Base-by-base conservation (phyloP, 306 rosid species). In the Dicorynia guianensis region DNA sequence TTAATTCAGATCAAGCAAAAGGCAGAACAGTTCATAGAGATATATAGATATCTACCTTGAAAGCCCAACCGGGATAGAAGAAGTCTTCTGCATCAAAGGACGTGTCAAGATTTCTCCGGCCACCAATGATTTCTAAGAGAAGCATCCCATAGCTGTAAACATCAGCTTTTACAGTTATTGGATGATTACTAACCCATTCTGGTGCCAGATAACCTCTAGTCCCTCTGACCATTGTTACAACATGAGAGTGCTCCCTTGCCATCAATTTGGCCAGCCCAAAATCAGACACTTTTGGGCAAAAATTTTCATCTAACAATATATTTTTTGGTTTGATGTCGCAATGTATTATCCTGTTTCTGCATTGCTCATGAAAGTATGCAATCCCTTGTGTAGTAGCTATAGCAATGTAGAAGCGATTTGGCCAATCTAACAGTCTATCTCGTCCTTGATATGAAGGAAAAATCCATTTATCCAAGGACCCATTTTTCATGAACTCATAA, bases 131-230 rank as follows among this genome's bases (percentile, higher is more conserved):
- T 85, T 94, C 98, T 71, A 94, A 49, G 18, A 94, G 96, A 80
- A 94, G 95, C 98, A 94, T 91, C 0, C 98, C 98, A 33, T 89
- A 94, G 70, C 98, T 94, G 67, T 94, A 94, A 54, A 91, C 97
- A 79, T 94, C 98, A 7, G 98, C 98, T 77, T 94, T 94, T 19
- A 94, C 98, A 0, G 98, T 94, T 64, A 94, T 91, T 18, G 98
- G 96, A 59, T 96, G 94, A 76, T 94, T 94, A 77, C 96, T 84
- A 65, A 94, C 85, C 98, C 98, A 94, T 76, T 94, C 98, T 6
- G 98, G 98, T 58, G 98, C 97, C 77, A 94, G 84, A 80, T 94
- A 91, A 57, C 98, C 98, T 83, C 98, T 89, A 2, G 98, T 94
- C 64, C 98, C 98, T 87, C 98, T 84, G 8, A 94, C 81, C 98